Conservation (phyloP, 1,284 basidiomycete genomes). For the Apiotrichum porosum region DNA sequence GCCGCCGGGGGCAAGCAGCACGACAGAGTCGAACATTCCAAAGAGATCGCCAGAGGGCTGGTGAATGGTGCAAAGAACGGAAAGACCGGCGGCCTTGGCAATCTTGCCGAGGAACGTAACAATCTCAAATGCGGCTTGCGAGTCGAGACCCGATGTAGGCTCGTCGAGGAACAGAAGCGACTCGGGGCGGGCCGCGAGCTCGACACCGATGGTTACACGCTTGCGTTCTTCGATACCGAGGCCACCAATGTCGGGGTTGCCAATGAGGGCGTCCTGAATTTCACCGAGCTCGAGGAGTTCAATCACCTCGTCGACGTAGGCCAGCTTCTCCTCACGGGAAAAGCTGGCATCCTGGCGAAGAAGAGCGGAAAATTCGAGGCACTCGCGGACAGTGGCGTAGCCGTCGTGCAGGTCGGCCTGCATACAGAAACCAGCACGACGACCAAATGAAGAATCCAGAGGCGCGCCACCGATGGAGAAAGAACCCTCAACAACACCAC, state of each 20-base stretch:
- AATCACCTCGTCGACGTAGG: conserved; percentile 54
- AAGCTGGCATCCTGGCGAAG: conserved; percentile 68
- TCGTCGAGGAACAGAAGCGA: conserved; percentile 52
- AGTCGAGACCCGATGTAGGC: conserved; percentile 56
- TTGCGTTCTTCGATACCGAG: conserved; percentile 49
- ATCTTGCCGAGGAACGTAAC: conserved; percentile 56
- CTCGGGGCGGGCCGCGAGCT: conserved; percentile 40
- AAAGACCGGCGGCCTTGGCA: conserved; percentile 52
- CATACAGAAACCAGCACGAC: conserved; percentile 51
- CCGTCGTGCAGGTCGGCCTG: conserved; percentile 43
- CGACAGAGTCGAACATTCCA: conserved; percentile 67
- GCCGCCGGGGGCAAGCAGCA: conserved; percentile 50
- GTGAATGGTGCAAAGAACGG: conserved; percentile 54
- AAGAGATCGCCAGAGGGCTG: conserved; percentile 62
- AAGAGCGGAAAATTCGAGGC: conserved; percentile 73
- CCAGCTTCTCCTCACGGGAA: conserved; percentile 54
- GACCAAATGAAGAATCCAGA: conserved; percentile 52
- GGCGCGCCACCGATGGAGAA: conserved; percentile 51
- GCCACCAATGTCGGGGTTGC: conserved; percentile 50
- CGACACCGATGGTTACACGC: conserved; percentile 55
- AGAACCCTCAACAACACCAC: conserved; percentile 45
- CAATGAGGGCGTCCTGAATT: conserved; percentile 53
- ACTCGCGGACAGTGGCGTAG: conserved; percentile 62
- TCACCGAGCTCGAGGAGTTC: conserved; percentile 53
- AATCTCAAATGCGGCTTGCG: conserved; percentile 57